Conservation (phyloP, 2,329 filamentous ascomycete species). For the Dichotomopilus funicola region DNA sequence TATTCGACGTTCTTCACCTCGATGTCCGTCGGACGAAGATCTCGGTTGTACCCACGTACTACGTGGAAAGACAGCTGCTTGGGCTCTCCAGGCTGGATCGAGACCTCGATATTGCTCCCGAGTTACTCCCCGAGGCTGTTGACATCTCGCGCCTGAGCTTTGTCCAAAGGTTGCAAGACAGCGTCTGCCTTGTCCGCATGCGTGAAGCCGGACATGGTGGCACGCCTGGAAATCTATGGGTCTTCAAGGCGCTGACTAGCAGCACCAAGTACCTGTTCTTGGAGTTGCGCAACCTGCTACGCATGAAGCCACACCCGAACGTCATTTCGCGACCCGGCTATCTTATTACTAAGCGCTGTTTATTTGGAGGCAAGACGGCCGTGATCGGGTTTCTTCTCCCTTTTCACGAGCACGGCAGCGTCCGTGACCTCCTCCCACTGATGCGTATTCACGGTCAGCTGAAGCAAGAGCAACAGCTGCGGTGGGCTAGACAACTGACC, state of each 20-base stretch:
- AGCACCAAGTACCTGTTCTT: slow-evolving; percentile 56
- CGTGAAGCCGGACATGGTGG: not conserved
- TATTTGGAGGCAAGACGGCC: slow-evolving; percentile 49
- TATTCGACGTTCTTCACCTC: slow-evolving; percentile 45
- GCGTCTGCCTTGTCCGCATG: slow-evolving; percentile 48
- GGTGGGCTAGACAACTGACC: slow-evolving; percentile 49
- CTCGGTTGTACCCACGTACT: slow-evolving; percentile 42
- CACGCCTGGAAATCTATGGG: slow-evolving; percentile 34
- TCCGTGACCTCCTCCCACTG: slow-evolving; percentile 49
- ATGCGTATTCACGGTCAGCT: slow-evolving; percentile 42
- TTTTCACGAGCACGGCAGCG: slow-evolving; percentile 47
- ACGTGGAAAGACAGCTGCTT: slow-evolving; percentile 47
- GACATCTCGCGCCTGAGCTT: slow-evolving; percentile 46
- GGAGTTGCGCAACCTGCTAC: slow-evolving; percentile 50
- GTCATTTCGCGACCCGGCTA: slow-evolving; percentile 47
- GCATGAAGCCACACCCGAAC: slow-evolving; percentile 45
- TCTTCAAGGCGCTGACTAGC: slow-evolving; percentile 54
- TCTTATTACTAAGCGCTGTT: slow-evolving; percentile 49
- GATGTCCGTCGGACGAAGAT: slow-evolving; percentile 42
- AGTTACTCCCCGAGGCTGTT: slow-evolving; percentile 38
- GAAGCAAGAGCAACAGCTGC: slow-evolving; percentile 38
- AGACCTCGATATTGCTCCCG: slow-evolving; percentile 38
- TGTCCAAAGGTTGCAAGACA: slow-evolving; percentile 51
- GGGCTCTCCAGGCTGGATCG: slow-evolving; percentile 36
- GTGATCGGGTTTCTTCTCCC: slow-evolving; percentile 52